Evolutionary conservation across 352 stramenopile genomes (phyloP), one percentile per base, ranked within the genome.

Genomic region (Phytophthora foliorum): DNA sequence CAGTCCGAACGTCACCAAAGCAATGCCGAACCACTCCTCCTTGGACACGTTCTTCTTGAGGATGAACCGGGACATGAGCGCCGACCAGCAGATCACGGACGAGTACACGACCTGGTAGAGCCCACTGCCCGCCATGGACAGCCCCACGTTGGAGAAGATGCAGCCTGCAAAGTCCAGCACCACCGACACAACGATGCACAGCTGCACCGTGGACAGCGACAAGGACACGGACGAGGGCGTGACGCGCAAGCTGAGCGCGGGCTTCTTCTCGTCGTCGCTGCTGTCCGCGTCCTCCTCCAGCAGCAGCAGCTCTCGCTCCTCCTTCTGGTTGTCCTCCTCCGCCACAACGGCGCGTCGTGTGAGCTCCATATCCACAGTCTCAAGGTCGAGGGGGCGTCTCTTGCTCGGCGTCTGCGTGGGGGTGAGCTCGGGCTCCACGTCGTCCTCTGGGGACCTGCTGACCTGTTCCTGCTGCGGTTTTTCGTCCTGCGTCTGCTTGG

Each of bases 61-160:
- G 42, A 94, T 76, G 58, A 89, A 80, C 7, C 88, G 78, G 22
- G 87, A 96, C 41, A 96, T 75, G 34, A 96, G 71, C 55, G 86
- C 88, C 25, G 87, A 94, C 88, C 88, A 96, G 72, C 88, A 94
- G 66, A 96, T 93, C 32, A 96, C 87, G 17, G 86, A 93, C 56
- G 86, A 95, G 72, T 95, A 95, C 34, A 91, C 80, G 32, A 93
- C 85, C 67, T 95, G 88, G 52, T 91, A 95, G 24, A 95, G 74
- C 6, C 88, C 88, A 48, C 86, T 94, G 7, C 88, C 86, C 2
- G 88, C 86, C 86, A 95, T 94, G 16, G 86, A 88, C 24, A 95
- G 65, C 3, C 86, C 88, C 22, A 94, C 77, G 57, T 92, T 95
- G 56, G 83, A 93, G 67, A 95, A 95, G 39, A 95, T 88, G 72